Evolutionary conservation across 192 early-diverging fungal species (phyloP).

Genomic region (Entomortierella beljakovae): DNA sequence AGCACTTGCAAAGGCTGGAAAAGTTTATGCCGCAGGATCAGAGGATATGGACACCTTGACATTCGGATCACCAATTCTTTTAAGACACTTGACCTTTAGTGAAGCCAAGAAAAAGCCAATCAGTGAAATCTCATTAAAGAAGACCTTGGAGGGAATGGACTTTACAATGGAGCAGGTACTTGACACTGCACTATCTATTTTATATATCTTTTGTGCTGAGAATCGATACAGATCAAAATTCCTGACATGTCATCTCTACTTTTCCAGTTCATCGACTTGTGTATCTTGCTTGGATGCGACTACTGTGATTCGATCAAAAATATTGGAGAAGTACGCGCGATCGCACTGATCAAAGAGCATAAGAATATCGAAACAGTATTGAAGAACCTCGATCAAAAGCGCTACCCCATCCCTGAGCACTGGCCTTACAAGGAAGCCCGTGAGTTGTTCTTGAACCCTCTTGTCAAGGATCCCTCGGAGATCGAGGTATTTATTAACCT

Average conservation of each 20-base stretch:
- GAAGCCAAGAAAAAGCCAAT: slow-evolving; percentile 93
- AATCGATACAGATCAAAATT: too few species aligned
- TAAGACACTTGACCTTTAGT: slow-evolving; percentile 94
- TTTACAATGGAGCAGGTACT: slow-evolving; percentile 77
- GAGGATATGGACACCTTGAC: slow-evolving; percentile 99
- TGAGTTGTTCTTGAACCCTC: slow-evolving; percentile 85
- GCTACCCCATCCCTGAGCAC: slow-evolving; percentile 84
- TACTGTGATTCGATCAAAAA: slow-evolving; percentile 96
- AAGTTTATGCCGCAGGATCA: slow-evolving; percentile 93
- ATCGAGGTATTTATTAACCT: slow-evolving; percentile 70
- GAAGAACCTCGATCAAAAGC: slow-evolving; percentile 78
- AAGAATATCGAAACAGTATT: slow-evolving; percentile 84
- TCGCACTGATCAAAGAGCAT: slow-evolving; percentile 88
- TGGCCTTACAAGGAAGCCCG: slow-evolving; percentile 95
- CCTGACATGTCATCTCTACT: neutral
- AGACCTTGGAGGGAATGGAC: slow-evolving; percentile 83
- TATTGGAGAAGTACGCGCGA: slow-evolving; percentile 89
- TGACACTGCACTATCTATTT: neutral
- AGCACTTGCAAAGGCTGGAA: slow-evolving; percentile 86
- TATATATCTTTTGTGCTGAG: too few species aligned
- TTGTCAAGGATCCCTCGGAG: slow-evolving; percentile 74
- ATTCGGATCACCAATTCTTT: slow-evolving; percentile 88
- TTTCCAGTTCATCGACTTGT: slow-evolving; percentile 94
- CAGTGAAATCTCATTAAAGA: slow-evolving; percentile 85
- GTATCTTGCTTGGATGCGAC: slow-evolving; percentile 97